Evolutionary conservation across 2,329 filamentous ascomycete genomes (phyloP).

Genomic region (Zopfia rhizophila): DNA sequence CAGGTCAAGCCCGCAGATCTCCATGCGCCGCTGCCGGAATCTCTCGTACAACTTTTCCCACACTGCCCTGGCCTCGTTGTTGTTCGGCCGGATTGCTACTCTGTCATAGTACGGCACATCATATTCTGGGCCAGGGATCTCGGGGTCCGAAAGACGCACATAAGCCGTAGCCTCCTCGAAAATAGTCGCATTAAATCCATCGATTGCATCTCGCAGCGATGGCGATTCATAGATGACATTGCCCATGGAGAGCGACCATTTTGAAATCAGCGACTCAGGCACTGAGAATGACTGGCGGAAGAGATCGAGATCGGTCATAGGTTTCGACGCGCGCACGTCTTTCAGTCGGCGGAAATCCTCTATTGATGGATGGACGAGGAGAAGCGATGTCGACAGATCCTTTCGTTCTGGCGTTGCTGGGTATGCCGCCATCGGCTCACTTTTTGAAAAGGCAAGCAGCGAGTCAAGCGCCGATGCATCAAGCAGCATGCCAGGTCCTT

Average conservation of each 20-base stretch:
- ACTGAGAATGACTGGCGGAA: slow-evolving; percentile 44
- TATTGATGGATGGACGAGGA: slow-evolving; percentile 49
- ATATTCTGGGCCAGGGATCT: slow-evolving; percentile 62
- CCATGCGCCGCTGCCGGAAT: slow-evolving; percentile 62
- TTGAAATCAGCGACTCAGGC: slow-evolving; percentile 49
- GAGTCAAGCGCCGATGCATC: slow-evolving; percentile 60
- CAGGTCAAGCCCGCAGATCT: slow-evolving; percentile 64
- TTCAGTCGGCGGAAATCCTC: slow-evolving; percentile 44
- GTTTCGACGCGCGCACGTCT: slow-evolving; percentile 33
- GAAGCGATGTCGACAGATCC: slow-evolving; percentile 49
- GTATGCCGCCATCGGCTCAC: slow-evolving; percentile 47
- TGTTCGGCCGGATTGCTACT: slow-evolving; percentile 54
- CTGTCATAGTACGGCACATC: slow-evolving; percentile 58
- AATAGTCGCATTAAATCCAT: slow-evolving; percentile 57
- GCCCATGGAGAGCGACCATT: slow-evolving; percentile 50
- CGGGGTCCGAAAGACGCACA: slow-evolving; percentile 59
- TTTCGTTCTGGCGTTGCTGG: slow-evolving; percentile 43
- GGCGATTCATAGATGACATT: slow-evolving; percentile 51
- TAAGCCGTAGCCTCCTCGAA: slow-evolving; percentile 58
- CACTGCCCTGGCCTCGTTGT: slow-evolving; percentile 57
- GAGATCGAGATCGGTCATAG: slow-evolving; percentile 44
- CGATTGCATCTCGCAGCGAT: slow-evolving; percentile 37
- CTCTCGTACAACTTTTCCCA: slow-evolving; percentile 62
- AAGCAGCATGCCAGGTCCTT: slow-evolving; percentile 57
- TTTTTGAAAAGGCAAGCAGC: slow-evolving; percentile 53